Evolutionary conservation across 257 asterid species (phyloP).

Genomic region (Salvia rosmarinus): DNA sequence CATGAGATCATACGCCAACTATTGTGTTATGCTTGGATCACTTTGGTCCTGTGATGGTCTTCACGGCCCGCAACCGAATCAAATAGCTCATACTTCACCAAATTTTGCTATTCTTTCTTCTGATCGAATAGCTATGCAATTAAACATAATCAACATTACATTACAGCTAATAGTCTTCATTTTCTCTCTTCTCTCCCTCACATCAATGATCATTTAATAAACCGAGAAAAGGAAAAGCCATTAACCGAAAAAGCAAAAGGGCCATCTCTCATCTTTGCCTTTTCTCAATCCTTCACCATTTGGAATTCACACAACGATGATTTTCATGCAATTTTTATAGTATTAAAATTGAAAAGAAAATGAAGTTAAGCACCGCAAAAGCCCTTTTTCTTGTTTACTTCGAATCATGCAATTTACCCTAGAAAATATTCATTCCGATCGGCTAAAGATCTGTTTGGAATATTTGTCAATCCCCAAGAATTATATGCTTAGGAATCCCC

Average conservation of each 20-base stretch:
- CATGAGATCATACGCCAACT: too few relatives aligned
- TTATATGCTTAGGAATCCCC: slow-evolving; percentile 41
- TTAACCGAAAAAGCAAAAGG: slow-evolving; percentile 41
- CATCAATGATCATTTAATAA: slow-evolving; percentile 32
- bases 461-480: slow-evolving; percentile 71
- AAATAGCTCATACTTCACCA: too few relatives aligned
- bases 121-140: too few relatives aligned
- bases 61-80: too few relatives aligned
- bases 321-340: slow-evolving; percentile 65
- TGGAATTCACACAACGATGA: slow-evolving; percentile 48
- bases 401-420: slow-evolving; percentile 40
- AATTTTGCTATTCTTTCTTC: too few relatives aligned
- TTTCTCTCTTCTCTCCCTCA: slow-evolving; percentile 32
- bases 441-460: slow-evolving; percentile 50
- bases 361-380: slow-evolving; percentile 34
- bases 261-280: slow-evolving; percentile 41
- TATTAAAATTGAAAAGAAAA: slow-evolving; percentile 15
- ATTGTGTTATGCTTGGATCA: too few relatives aligned
- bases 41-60: too few relatives aligned
- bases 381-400: slow-evolving; percentile 41
- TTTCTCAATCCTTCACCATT: slow-evolving; percentile 40
- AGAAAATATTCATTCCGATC: slow-evolving; percentile 40
- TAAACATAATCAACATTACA: neutral
- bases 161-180: neutral
- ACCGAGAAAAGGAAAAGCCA: slow-evolving; percentile 30